Evolutionary conservation across 768 basidiomycete species (phyloP), one percentile per base, ranked within the genome.

Genomic region (Phaffia tasmanica): DNA sequence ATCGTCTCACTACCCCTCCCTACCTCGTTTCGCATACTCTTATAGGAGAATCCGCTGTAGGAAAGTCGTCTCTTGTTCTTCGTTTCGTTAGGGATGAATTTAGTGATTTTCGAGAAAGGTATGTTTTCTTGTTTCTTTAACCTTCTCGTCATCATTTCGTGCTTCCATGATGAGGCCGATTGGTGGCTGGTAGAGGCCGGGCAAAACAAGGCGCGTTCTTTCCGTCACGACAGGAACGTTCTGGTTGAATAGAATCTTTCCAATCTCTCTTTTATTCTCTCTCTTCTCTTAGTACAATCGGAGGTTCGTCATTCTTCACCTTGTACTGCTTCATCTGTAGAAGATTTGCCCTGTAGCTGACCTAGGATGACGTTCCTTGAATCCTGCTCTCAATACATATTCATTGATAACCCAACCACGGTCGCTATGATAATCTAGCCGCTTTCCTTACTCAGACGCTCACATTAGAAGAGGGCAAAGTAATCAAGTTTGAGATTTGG

Each of bases 401-500:
- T 42, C 11, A 42, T 42, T 11, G 35, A 11, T 42, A 11, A 5
- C 11, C 35, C 35, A 11, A 42, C 11, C 35, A 11, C 4, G 4
- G 35, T 11, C 35, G 35, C 35, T 42, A 4, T 11, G 35, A 42
- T 42, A 42, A 42, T 5, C 11, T 63, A 90, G 94, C 94, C 68
- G 94, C 94, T 47, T 99, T 99, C 82, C 78, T 99, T 71, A 97
- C 95, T n/a, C 94, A 98, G 77, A 95, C 93, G 3, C 89, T 98
- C 42, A 86, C 85, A 16, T 82, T 95, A 50, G 87, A 92, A 58
- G 87, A 92, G 75, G 84, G 86, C 70, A 88, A 88, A 27, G 85
- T 85, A 27, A 89, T 99, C 74, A 98, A 98, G 81, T 98, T 99
- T 35, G 63, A 48, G 50, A 57, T 65, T 6, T 65, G 64, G 91